Percentiles rank a stretch among this genome's conserved stretches.
phyloP scores from a whole-genome alignment of 2,329 filamentous ascomycete genomes.

The Trichothecium roseum region DNA sequence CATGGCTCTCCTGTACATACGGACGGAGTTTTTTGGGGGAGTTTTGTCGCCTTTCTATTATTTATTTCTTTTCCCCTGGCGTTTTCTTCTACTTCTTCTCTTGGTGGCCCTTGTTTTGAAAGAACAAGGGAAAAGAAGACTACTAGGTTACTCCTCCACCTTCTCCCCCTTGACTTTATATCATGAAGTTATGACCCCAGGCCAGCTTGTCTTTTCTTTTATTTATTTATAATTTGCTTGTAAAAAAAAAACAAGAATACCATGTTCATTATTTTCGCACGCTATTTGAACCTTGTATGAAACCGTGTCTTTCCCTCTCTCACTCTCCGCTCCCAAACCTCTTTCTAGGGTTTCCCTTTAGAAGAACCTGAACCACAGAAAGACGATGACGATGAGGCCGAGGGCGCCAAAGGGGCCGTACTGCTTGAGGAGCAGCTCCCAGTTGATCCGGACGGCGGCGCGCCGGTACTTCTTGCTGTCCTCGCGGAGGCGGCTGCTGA shows the following conservation, averaged over 20 bases:
- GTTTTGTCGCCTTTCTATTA: too few relatives aligned
- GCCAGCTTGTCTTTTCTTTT: too few relatives aligned
- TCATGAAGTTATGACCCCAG: too few relatives aligned
- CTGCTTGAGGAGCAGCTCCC: slow-evolving; percentile 93
- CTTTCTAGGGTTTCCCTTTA: slow-evolving; percentile 29
- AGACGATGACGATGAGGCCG: slow-evolving; percentile 71
- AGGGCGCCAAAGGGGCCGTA: slow-evolving; percentile 85
- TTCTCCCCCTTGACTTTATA: too few relatives aligned
- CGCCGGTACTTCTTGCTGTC: slow-evolving; percentile 91
- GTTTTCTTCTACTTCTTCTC: too few relatives aligned
- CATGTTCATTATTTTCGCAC: neutral
- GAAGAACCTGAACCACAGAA: slow-evolving; percentile 92
- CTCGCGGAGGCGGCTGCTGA: slow-evolving; percentile 76
- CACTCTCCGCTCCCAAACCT: neutral
- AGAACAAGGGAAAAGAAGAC: too few relatives aligned
- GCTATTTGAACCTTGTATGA: neutral
- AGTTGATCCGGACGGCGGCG: slow-evolving; percentile 92
- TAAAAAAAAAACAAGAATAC: too few relatives aligned
- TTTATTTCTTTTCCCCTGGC: too few relatives aligned
- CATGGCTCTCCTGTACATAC: slow-evolving; percentile 4
- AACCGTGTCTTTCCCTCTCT: neutral
- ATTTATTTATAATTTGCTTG: too few relatives aligned
- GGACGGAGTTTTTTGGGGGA: too few relatives aligned
- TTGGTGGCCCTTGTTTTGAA: slow-evolving; percentile 4
- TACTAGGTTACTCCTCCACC: too few relatives aligned